Conservation (phyloP, 495 filamentous ascomycete species). For the Aspergillus taichungensis region DNA sequence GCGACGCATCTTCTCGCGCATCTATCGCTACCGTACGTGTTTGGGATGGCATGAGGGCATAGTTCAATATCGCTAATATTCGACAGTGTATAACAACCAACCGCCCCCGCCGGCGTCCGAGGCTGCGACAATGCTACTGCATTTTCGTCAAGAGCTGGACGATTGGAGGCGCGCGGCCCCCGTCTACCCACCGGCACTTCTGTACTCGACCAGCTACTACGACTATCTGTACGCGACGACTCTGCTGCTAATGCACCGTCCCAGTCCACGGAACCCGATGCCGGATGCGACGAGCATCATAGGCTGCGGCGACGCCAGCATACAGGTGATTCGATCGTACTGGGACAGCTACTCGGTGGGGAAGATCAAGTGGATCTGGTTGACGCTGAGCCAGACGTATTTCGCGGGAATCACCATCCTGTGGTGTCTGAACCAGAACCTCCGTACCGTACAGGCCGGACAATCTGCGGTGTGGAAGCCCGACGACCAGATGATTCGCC, state of each 20-base stretch:
- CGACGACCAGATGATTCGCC: conserved; percentile 38
- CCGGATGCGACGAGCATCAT: conserved; percentile 36
- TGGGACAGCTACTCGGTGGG: conserved; percentile 40
- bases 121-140: conserved; percentile 23
- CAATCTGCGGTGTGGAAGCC: conserved; percentile 32
- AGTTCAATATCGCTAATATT: background rate
- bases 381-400: conserved; percentile 44
- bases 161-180: conserved; percentile 35
- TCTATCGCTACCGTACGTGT: conserved; percentile 37
- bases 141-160: conserved; percentile 41
- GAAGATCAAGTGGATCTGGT: conserved; percentile 48
- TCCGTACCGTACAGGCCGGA: conserved; percentile 35
- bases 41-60: background rate
- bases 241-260: conserved; percentile 42
- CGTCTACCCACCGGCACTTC: conserved; percentile 32
- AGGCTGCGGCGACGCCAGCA: conserved; percentile 41
- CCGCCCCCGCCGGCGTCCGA: conserved; percentile 28
- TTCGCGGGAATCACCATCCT: conserved; percentile 43
- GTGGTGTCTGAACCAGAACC: conserved; percentile 40
- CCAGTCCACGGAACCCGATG: conserved; percentile 38
- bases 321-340: conserved; percentile 42
- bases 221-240: conserved; percentile 47
- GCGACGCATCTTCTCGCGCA: conserved; percentile 40
- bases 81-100: conserved; percentile 37
- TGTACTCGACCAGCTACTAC: conserved; percentile 41